Conservation (phyloP, 495 filamentous ascomycete species). For the Neurospora terricola region DNA sequence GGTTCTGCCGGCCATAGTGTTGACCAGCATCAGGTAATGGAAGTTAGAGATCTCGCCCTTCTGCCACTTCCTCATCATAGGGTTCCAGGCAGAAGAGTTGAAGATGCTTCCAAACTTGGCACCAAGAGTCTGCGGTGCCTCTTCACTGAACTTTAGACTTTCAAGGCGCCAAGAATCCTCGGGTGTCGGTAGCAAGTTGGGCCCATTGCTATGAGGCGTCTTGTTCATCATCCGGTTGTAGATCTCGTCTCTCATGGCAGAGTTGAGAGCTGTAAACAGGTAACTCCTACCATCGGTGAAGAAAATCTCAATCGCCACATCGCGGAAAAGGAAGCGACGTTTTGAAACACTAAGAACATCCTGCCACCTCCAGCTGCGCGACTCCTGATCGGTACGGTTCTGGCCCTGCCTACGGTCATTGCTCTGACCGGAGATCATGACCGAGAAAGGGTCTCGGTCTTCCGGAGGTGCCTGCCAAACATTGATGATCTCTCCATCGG, state of each 20-base stretch:
- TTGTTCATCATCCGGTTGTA: constrained; percentile 62
- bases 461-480: constrained; percentile 88
- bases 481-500: constrained; percentile 91
- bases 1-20: constrained; percentile 91
- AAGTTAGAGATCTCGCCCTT: constrained; percentile 96
- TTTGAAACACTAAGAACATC: constrained; percentile 97
- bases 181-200: constrained; percentile 40
- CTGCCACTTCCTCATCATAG: constrained; percentile 83
- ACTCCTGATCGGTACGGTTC: constrained; percentile 57
- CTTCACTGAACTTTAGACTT: constrained; percentile 69
- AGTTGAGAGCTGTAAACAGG: constrained; percentile 70
- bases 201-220: constrained; percentile 61
- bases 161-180: constrained; percentile 83
- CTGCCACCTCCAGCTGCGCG: constrained; percentile 85
- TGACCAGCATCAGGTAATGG: constrained; percentile 95
- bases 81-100: constrained; percentile 61
- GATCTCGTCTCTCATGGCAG: constrained; percentile 64
- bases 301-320: constrained; percentile 91
- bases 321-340: constrained; percentile 85
- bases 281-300: constrained; percentile 96
- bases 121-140: constrained; percentile 71
- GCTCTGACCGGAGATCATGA: constrained; percentile 79
- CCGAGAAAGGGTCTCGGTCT: constrained; percentile 89
- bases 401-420: constrained; percentile 40
- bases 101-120: constrained; percentile 94